Conservation (phyloP, 2,329 filamentous ascomycete species). For the Xylariaceae sp. region DNA sequence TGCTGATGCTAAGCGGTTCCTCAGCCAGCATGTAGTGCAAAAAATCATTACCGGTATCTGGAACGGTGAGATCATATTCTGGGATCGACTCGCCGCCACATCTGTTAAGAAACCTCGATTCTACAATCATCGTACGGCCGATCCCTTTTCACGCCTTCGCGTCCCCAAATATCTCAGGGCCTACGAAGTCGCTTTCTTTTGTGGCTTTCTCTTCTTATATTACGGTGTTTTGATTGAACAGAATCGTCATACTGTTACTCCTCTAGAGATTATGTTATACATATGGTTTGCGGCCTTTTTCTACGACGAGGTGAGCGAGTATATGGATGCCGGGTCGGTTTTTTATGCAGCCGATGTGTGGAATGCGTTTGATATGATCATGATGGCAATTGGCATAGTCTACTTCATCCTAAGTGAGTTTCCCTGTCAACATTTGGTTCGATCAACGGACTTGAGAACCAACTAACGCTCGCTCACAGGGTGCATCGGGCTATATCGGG, state of each 20-base stretch:
- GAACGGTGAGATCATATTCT: conserved; percentile 71
- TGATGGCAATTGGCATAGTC: conserved; percentile 66
- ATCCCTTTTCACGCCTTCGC: conserved; percentile 64
- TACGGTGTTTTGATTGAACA: conserved; percentile 80
- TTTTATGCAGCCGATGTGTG: conserved; percentile 83
- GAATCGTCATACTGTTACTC: conserved; percentile 61
- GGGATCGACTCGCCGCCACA: conserved; percentile 61
- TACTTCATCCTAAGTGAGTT: conserved; percentile 69
- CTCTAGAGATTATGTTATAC: conserved; percentile 69
- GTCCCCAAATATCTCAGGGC: conserved; percentile 69
- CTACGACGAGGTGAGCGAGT: conserved; percentile 82
- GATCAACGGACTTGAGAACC: conserved; percentile 11
- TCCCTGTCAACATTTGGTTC: neutral
- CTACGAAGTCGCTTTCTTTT: conserved; percentile 69
- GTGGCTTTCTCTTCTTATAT: conserved; percentile 69
- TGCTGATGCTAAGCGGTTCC: conserved; percentile 66
- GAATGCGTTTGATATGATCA: conserved; percentile 69
- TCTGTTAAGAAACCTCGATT: conserved; percentile 63
- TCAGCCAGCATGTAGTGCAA: conserved; percentile 67
- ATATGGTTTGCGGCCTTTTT: conserved; percentile 84
- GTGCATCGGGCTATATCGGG: conserved; percentile 59
- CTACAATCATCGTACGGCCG: conserved; percentile 56
- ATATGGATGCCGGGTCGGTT: conserved; percentile 77
- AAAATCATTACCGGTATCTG: conserved; percentile 68
- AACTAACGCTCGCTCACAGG: conserved; percentile 42